phyloP scores from a whole-genome alignment of 2,329 filamentous ascomycete species.

The Cryoendolithus antarcticus region DNA sequence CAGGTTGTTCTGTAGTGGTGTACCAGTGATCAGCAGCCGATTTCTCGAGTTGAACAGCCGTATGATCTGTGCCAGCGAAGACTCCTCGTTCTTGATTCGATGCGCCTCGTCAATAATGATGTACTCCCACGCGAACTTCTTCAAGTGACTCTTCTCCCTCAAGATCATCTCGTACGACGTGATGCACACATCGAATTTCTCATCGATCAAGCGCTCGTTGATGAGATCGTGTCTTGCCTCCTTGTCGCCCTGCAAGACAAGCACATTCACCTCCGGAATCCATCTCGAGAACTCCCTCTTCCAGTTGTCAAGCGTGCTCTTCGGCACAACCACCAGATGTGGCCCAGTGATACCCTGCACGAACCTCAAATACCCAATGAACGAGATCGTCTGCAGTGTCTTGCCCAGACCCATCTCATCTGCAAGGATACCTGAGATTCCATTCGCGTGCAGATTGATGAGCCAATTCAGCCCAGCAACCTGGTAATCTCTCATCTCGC shows the following conservation, averaged over 20 bases:
- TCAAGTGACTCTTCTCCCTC: slow-evolving; percentile 83
- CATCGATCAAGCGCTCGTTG: slow-evolving; percentile 78
- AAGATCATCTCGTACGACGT: slow-evolving; percentile 99
- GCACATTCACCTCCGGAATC: slow-evolving; percentile 90
- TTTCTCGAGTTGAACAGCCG: slow-evolving; percentile 93
- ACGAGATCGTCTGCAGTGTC: slow-evolving; percentile 93
- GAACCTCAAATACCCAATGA: slow-evolving; percentile 87
- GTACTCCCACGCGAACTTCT: slow-evolving; percentile 99
- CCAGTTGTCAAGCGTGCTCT: slow-evolving; percentile 98
- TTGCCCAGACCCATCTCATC: slow-evolving; percentile 99
- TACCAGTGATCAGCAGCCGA: slow-evolving; percentile 88
- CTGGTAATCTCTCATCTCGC: slow-evolving; percentile 93
- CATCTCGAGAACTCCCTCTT: slow-evolving; percentile 85
- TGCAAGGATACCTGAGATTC: slow-evolving; percentile 93
- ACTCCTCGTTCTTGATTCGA: slow-evolving; percentile 99
- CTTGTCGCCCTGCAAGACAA: slow-evolving; percentile 89
- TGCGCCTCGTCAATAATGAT: slow-evolving; percentile 98
- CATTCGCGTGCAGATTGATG: slow-evolving; percentile 93
- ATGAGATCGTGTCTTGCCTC: slow-evolving; percentile 84
- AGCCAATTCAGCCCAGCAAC: slow-evolving; percentile 94
- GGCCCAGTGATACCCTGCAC: slow-evolving; percentile 81
- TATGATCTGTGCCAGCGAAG: slow-evolving; percentile 84
- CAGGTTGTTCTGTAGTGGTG: slow-evolving; percentile 91
- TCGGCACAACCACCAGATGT: slow-evolving; percentile 83
- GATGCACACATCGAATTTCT: slow-evolving; percentile 95